Percentiles rank a stretch among this genome's conserved stretches.
These are phyloP conservation scores for Colletotrichum neosansevieriae DNA, from an alignment of 2,329 filamentous ascomycete species.

Conservation along the genomic window DNA sequence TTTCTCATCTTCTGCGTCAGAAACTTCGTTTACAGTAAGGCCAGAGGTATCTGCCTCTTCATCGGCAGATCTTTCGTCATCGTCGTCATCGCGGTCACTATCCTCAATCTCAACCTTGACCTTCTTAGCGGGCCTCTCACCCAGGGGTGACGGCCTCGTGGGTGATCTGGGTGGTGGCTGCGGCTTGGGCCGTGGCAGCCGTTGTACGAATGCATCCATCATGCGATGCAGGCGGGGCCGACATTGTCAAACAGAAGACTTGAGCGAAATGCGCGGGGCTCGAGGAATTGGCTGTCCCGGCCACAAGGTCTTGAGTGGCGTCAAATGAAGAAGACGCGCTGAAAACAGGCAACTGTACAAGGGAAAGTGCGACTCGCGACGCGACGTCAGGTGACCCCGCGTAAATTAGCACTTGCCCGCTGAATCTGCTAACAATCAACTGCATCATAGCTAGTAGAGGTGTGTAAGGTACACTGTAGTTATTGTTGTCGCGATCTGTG, in stretches of 20 bases:
- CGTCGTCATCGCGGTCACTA: constrained; percentile 41
- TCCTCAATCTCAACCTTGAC: constrained; percentile 46
- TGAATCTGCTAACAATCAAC: not conserved
- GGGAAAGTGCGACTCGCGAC: constrained; percentile 41
- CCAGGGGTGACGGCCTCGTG: constrained; percentile 28
- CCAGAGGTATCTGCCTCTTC: constrained; percentile 50
- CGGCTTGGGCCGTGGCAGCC: constrained; percentile 41
- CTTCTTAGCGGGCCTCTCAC: constrained; percentile 51
- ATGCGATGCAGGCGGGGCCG: constrained; percentile 14
- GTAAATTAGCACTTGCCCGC: constrained; percentile 19
- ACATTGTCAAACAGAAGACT: constrained; percentile 20
- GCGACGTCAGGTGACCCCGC: constrained; percentile 55
- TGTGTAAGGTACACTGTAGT: too few relatives aligned
- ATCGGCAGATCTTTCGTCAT: constrained; percentile 18
- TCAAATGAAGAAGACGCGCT: constrained; percentile 29
- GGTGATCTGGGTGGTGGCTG: constrained; percentile 31
- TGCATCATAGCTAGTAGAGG: not conserved
- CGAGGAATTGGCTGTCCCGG: not conserved
- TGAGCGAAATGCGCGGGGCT: not conserved
- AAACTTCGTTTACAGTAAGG: constrained; percentile 41
- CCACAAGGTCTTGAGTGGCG: constrained; percentile 26
- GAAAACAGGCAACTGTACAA: constrained; percentile 26
- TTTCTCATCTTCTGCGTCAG: constrained; percentile 44
- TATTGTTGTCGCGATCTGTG: not conserved
- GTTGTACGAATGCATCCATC: constrained; percentile 56